phyloP scores from a whole-genome alignment of 139 green algal genomes.

The Closterium sp. region DNA sequence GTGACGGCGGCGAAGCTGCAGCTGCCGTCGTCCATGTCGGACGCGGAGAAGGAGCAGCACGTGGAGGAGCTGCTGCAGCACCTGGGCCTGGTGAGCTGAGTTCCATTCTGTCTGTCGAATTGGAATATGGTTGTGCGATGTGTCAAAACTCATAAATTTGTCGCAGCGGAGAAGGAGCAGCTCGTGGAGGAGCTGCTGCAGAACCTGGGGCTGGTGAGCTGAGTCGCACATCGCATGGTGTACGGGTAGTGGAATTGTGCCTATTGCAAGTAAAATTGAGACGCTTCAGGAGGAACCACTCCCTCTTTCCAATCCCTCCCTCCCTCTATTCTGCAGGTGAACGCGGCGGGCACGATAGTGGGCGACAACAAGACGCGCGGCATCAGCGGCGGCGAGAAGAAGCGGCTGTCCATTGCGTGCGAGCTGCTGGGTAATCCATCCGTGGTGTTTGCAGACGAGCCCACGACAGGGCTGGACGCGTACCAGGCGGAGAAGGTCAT shows the following conservation, averaged over 20 bases:
- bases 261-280: no score
- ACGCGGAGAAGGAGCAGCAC: constrained; percentile 25
- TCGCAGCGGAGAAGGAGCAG: neutral
- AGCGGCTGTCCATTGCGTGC: constrained; percentile 55
- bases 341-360: constrained; percentile 38
- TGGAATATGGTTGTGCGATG: no score
- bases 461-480: constrained; percentile 59
- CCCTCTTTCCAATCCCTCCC: no score
- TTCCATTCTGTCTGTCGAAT: neutral
- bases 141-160: no score
- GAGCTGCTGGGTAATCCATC: constrained; percentile 50
- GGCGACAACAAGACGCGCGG: constrained; percentile 41
- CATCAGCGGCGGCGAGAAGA: constrained; percentile 57
- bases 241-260: no score
- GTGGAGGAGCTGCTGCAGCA: neutral
- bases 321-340: neutral
- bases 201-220: no score
- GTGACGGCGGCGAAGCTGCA: constrained; percentile 47
- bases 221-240: no score
- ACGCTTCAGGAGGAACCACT: no score
- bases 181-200: neutral
- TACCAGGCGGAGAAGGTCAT: constrained; percentile 60
- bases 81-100: neutral
- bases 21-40: constrained; percentile 30
- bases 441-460: constrained; percentile 56